Evolutionary conservation across 208 protist genomes (phyloP).

Genomic region (Crithidia acanthocephali): DNA sequence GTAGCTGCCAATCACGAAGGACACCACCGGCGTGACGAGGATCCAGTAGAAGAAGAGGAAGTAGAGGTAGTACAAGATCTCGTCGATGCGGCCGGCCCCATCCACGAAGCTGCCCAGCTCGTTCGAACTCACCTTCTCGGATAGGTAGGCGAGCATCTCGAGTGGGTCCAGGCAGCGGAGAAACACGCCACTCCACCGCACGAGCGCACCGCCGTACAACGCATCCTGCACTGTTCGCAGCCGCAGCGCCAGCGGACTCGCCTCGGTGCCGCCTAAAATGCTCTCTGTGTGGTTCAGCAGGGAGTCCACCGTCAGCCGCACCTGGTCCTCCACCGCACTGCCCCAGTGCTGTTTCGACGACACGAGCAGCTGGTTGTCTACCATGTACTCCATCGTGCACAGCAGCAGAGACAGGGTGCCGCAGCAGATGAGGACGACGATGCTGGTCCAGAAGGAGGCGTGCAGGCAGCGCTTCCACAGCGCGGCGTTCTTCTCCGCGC

Average conservation of each 20-base stretch:
- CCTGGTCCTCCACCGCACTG: slow-evolving; percentile 66
- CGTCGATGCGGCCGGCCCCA: slow-evolving; percentile 45
- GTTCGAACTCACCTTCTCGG: slow-evolving; percentile 48
- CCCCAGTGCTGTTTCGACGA: slow-evolving; percentile 60
- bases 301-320: slow-evolving; percentile 31
- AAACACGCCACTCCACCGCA: slow-evolving; percentile 33
- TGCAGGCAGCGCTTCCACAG: slow-evolving; percentile 49
- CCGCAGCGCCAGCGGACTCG: slow-evolving; percentile 3
- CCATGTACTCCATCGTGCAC: slow-evolving; percentile 65
- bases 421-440: slow-evolving; percentile 55
- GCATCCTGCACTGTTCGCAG: slow-evolving; percentile 23
- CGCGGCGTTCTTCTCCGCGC: slow-evolving; percentile 41
- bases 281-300: slow-evolving; percentile 46
- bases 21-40: slow-evolving; percentile 77
- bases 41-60: slow-evolving; percentile 83
- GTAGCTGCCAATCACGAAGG: slow-evolving; percentile 79
- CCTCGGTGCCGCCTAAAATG: slow-evolving; percentile 34
- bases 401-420: slow-evolving; percentile 56
- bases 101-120: slow-evolving; percentile 52
- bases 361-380: slow-evolving; percentile 50
- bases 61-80: slow-evolving; percentile 78
- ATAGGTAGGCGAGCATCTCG: slow-evolving; percentile 72
- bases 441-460: slow-evolving; percentile 53
- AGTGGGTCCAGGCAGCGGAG: slow-evolving; percentile 61
- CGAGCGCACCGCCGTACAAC: slow-evolving; percentile 40